Base-by-base conservation (phyloP, 768 basidiomycete genomes). In the Agrocybe chaxingu region DNA sequence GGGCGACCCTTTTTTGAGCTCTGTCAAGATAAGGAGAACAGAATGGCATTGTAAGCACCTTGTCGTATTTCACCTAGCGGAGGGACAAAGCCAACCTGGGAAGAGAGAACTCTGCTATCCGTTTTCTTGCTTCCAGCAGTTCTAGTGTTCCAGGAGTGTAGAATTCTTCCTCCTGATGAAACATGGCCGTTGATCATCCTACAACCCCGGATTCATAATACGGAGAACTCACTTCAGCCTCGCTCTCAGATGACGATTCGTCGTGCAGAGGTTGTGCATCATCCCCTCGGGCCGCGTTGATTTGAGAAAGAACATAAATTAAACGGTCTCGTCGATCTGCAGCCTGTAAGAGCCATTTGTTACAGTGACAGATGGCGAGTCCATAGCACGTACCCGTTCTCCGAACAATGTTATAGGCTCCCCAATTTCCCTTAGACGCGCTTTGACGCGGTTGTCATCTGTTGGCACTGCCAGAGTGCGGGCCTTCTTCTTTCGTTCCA, bases 341-440 rank as follows among this genome's bases (percentile, higher is more conserved):
- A 58, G 92, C 90, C 94, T 98, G 66, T 43, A 40, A 55, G 52
- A 51, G 43, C 42, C 5, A 51, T 53, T 59, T 47, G 54, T 46
- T n/a, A 55, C 38, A 42, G 33, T 30, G 16, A 36, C 30, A 37
- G 12, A 37, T 42, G n/a, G 52, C 43, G 46, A 30, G 37, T 40
- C 38, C 32, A 44, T 33, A 32, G 2, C n/a, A 82, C 92, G 67
- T 63, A 97, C 94, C 52, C 93, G 85, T 80, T 98, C 97, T 56
- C 95, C 97, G 59, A 98, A 99, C 24, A 98, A 78, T 4, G 95
- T 98, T 62, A 98, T 95, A 35, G 97, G 97, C 66, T 99, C 92
- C 35, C 92, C 95, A 59, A 97, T 85, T 70, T 96, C 92, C 50
- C 97, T 78, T 51, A 99, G 76, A 50, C 91, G 78, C 35, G 87